Percentiles rank a stretch among this genome's conserved stretches.
These are phyloP conservation scores for Lepiota brunneoincarnata DNA, from an alignment of 768 basidiomycete species.

Conservation along the genomic window DNA sequence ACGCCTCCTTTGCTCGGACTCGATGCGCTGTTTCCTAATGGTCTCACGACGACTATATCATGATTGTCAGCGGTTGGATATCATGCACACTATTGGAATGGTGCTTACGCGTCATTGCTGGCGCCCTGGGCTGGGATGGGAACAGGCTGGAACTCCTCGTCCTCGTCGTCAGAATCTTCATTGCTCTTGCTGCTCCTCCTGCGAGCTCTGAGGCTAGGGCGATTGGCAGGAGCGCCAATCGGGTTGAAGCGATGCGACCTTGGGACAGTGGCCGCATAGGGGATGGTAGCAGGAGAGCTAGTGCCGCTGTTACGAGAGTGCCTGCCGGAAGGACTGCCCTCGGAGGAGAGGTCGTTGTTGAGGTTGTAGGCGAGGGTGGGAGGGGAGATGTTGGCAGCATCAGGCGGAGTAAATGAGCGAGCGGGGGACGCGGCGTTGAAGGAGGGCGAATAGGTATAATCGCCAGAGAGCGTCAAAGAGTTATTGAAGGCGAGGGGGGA, in stretches of 20 bases:
- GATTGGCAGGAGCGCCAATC: slow-evolving; percentile 54
- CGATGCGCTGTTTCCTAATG: slow-evolving; percentile 89
- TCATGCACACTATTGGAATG: background rate
- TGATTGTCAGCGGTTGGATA: background rate
- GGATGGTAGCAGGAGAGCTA: slow-evolving; percentile 42
- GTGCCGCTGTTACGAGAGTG: slow-evolving; percentile 72
- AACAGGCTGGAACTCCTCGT: slow-evolving; percentile 70
- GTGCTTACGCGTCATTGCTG: slow-evolving; percentile 47
- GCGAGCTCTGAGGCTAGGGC: slow-evolving; percentile 50
- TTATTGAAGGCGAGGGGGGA: slow-evolving; percentile 64
- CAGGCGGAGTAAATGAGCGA: slow-evolving; percentile 71
- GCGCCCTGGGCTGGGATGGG: slow-evolving; percentile 40
- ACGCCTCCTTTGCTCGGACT: slow-evolving; percentile 88
- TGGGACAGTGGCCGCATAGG: slow-evolving; percentile 61
- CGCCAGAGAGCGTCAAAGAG: slow-evolving; percentile 49
- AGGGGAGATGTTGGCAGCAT: slow-evolving; percentile 61
- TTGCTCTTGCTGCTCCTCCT: slow-evolving; percentile 48
- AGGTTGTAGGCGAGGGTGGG: slow-evolving; percentile 68
- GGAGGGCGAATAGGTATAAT: slow-evolving; percentile 52
- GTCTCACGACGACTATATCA: slow-evolving; percentile 74
- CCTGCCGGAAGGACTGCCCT: slow-evolving; percentile 60
- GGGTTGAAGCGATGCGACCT: slow-evolving; percentile 82
- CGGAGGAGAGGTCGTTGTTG: slow-evolving; percentile 71
- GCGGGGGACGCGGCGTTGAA: slow-evolving; percentile 53
- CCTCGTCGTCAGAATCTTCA: slow-evolving; percentile 69